Base-by-base conservation (phyloP, 768 basidiomycete species). In the Russula sp. region DNA sequence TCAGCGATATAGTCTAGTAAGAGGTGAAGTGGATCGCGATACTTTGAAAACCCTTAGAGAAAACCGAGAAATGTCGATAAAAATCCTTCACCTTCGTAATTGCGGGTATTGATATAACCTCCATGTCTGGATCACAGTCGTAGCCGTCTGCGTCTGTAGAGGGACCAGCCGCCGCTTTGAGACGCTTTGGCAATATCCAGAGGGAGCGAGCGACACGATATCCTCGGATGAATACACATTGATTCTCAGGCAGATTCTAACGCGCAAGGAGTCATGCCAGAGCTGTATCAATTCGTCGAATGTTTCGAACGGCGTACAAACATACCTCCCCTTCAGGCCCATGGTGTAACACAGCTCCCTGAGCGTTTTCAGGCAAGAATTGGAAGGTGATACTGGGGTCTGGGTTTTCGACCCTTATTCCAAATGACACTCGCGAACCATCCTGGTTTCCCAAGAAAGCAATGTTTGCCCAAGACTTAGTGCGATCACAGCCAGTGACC, bases 401-500 rank as follows among this genome's bases (percentile, higher is more conserved):
- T 20, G 20, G 18, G 14, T 5, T 11, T 18, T 44, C 42, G 10
- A 22, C 18, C 18, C 20, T 20, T 20, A n/a, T 8, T 46, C 44
- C 44, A n/a, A 46, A 46, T n/a, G 44, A 46, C 20, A n/a, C 44
- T n/a, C 11, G 44, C 9, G 44, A 16, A 20, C 22, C 20, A n/a
- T 10, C 9, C 9, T 48, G 16, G 24, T 6, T 9, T 16, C 42
- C 53, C 2, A 48, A 50, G 40, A 61, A 61, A 5, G n/a, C 20
- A 18, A 55, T 20, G 26, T 55, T 61, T 1, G 32, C 16, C 42
- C 52, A 61, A 3, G 61, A 61, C 13, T 11, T 54, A 0, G 46
- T 18, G 61, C 11, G 54, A 28, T 62, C 32, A 36, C 46, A 40
- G 2, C 54, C 54, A 38, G 61, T 56, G 11, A 56, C 54, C 20